Evolutionary conservation across 371 early-diverging fungal species (phyloP), one percentile per base, ranked within the genome.

Genomic region (Apophysomyces variabilis): DNA sequence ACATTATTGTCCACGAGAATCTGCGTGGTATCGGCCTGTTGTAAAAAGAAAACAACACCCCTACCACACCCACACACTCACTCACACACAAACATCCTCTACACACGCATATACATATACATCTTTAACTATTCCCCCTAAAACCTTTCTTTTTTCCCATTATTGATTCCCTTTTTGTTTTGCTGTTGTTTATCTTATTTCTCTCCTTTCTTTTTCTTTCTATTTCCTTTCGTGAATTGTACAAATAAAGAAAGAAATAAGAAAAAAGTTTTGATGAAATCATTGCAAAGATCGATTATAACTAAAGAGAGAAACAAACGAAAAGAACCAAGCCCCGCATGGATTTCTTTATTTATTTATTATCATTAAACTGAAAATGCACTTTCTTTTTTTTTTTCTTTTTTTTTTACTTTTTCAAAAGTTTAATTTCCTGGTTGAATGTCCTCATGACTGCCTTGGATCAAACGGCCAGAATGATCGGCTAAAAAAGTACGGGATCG

Each of bases 1-100:
- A 90, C 70, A 91, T 91, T 71, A 86, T 90, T 50, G 81, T 88
- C 41, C 87, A 87, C 58, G 74, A 71, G 41, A 87, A 88, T 67
- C 64, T 88, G 67, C 76, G 87, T 56, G 87, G 89, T 63, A 77
- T 76, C 62, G 91, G 91, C 44, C 73, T 89, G 60, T 74, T 90
- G 74, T 91, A 79, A 75, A 7, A 18, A 18, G 4, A 50, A 13
- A 45, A 45, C 46, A 12, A n/a, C n/a, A 0, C 13, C 46, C 16
- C 14, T 13, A 5, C 16, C 32, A 26, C 32, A 26, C 32, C 0
- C 32, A 3, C 32, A 26, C 32, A 26, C 32, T 1, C 32, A 26
- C 32, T 3, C 32, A 3, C 32, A 3, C 32, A 26, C 32, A 26
- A 26, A 26, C 32, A 26, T 26, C 32, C 3, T 26, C 32, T 26